Base-by-base conservation (phyloP, 805 yeast genomes). In the Nakazawaea peltata region DNA sequence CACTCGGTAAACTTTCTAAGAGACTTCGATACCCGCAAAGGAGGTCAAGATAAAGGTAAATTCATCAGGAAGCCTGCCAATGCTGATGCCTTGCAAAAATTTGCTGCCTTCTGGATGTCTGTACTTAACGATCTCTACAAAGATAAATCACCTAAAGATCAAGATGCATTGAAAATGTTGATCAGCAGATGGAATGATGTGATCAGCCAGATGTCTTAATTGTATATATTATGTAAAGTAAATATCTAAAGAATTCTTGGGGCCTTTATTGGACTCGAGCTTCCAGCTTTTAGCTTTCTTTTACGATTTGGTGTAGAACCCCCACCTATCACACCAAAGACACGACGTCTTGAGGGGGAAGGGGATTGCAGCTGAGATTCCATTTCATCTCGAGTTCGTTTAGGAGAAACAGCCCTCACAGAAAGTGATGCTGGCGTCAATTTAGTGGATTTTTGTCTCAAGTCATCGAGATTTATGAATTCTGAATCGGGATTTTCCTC, bases 81-180 rank as follows among this genome's bases (percentile, higher is more conserved):
- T 13, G 23, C 35, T 2, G n/a, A 39, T 12, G 60, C 54, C 8
- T 46, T 74, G 21, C 33, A 31, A 3, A 56, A 51, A 10, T 75
- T 79, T 44, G 51, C 64, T 4, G 55, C 53, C 2, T 72, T 73
- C 45, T 81, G 88, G 88, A 40, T 53, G 2, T 51, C 55, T 2
- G 56, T 71, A 0, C 51, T 79, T 29, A 42, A 46, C 2, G 56
- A 57, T 1, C 47, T 78, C 7, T 77, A 75, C 44, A 22, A 41
- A 10, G 56, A 59, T 27, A 49, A 70, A 28, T 55, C 44, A 14
- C 41, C 39, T 0, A 34, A 30, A 0, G 69, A 66, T 21, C 48
- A 52, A 14, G 15, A 33, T 1, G 59, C 63, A 5, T 46, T 73
- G 21, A 46, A 46, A 5, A 34, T 34, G 22, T 42, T 61, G 4